Evolutionary conservation across 2,329 filamentous ascomycete species (phyloP), one percentile per base, ranked within the genome.

Genomic region (Exophiala lecanii-corni): DNA sequence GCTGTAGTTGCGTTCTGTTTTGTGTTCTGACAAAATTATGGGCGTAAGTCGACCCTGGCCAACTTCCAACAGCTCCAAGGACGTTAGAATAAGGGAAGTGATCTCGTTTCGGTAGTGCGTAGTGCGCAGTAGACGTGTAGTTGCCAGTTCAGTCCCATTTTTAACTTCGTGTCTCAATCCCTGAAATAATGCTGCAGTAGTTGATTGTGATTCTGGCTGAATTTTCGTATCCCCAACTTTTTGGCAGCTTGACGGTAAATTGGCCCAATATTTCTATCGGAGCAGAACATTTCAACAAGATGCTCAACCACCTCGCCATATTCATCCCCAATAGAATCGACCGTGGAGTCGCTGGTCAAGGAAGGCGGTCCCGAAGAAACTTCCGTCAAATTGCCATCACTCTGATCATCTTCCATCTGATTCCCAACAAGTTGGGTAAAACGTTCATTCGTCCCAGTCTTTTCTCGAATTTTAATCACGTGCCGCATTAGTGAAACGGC

Each of bases 61-160:
- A 9, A 7, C 13, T 33, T 33, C 31, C 7, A 33, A 33, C 7
- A 15, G 31, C 7, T 33, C 31, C 31, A 33, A 33, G 31, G 31
- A 33, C 13, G 7, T 33, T 33, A 33, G 31, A 15, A 33, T 33
- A 33, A 33, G 31, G 17, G 31, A 33, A 33, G 31, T 33, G 31
- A 33, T 33, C 13, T 33, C 31, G 31, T 33, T 33, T 33, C 31
- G 31, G 13, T 15, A 33, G 13, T 33, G 31, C 31, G 9, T 33
- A 15, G 31, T 33, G 31, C 31, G 31, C 7, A 33, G 31, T 33
- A 33, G 31, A 33, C 31, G 31, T 33, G 31, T 33, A 33, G 31
- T 33, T 33, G 31, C 31, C 31, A 33, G 17, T 33, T 33, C 31
- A 33, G n/a, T n/a, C n/a, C n/a, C n/a, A n/a, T n/a, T n/a, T n/a